Evolutionary conservation across 768 basidiomycete species (phyloP), one percentile per base, ranked within the genome.

Genomic region (Cystofilobasidium ferigula): DNA sequence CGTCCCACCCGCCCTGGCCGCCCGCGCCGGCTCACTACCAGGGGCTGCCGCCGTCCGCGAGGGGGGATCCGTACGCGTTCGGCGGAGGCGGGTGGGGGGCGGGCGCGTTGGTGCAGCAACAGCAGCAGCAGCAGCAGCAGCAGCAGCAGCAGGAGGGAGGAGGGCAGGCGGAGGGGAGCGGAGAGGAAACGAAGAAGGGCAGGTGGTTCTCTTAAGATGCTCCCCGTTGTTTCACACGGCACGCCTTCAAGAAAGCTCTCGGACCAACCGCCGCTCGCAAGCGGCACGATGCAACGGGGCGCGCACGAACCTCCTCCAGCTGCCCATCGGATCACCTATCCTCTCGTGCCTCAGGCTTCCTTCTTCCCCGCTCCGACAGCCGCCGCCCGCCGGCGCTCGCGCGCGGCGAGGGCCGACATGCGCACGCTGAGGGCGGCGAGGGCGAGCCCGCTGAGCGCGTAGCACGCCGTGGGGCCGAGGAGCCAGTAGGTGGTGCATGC

Each of bases 381-480:
- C 34, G 18, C 35, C 34, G 48, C 32, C 35, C 14, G 48, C 22
- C 20, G n/a, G 47, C 22, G 57, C 45, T 64, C 63, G 38, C 38
- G 54, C 26, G 36, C 22, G 28, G 58, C 63, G 38, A 64, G 13
- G 26, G 20, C 28, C 5, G 40, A 13, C 57, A 53, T 48, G 28
- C 38, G 26, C 42, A 16, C 26, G 30, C 35, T 58, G 16, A 66
- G 9, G 24, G 26, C 18, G 18, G 47, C 43, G 34, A 76, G 56
- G 45, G 70, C 72, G 10, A 45, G 57, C 0, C 70, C 73, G 20
- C 67, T 59, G 1, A 66, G 56, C n/a, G 73, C 61, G 69, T 77
- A 77, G 45, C 71, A 71, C 12, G 72, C 61, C 3, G 72, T 71
- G 1, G 76, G 76, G 2, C 76, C 76, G 32, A 69, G 64, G 4